Evolutionary conservation across 1,139 yeast genomes (phyloP).

Genomic region (Wickerhamiella pararugosa): DNA sequence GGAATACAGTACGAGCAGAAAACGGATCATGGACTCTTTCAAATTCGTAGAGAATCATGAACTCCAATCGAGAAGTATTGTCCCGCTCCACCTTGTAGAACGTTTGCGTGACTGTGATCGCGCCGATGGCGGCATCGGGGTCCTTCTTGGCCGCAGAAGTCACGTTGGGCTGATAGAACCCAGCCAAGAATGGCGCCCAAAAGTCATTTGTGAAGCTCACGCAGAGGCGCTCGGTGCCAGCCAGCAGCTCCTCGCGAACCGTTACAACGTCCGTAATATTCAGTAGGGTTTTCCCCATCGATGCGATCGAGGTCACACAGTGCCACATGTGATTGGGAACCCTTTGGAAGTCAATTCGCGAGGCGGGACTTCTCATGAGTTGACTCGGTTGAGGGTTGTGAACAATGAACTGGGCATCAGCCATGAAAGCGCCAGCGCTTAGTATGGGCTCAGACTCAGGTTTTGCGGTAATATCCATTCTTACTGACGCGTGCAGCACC

Average conservation of each 20-base stretch:
- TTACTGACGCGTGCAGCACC: constrained; percentile 23
- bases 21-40: constrained; percentile 23
- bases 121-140: constrained; percentile 22
- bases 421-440: constrained; percentile 13
- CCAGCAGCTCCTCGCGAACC: constrained; percentile 17
- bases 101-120: constrained; percentile 25
- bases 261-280: constrained; percentile 21
- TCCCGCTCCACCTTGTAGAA: constrained; percentile 17
- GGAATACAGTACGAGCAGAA: constrained; percentile 25
- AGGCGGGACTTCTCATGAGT: constrained; percentile 5
- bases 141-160: constrained; percentile 15
- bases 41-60: constrained; percentile 25
- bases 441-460: constrained; percentile 2
- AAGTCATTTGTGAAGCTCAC: constrained; percentile 28
- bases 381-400: constrained; percentile 7
- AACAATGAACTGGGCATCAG: constrained; percentile 19
- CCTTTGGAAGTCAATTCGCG: constrained; percentile 11
- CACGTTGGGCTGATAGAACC: constrained; percentile 17
- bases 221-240: constrained; percentile 22
- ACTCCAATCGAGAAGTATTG: constrained; percentile 15
- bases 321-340: constrained; percentile 19
- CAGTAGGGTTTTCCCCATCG: constrained; percentile 23
- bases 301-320: constrained; percentile 21
- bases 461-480: constrained; percentile 15
- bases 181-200: constrained; percentile 27